A percentile compares a stretch with the other conserved stretches of the same genome.
phyloP scores from a whole-genome alignment of 179 eudicot genomes.

The Gypsophila paniculata region DNA sequence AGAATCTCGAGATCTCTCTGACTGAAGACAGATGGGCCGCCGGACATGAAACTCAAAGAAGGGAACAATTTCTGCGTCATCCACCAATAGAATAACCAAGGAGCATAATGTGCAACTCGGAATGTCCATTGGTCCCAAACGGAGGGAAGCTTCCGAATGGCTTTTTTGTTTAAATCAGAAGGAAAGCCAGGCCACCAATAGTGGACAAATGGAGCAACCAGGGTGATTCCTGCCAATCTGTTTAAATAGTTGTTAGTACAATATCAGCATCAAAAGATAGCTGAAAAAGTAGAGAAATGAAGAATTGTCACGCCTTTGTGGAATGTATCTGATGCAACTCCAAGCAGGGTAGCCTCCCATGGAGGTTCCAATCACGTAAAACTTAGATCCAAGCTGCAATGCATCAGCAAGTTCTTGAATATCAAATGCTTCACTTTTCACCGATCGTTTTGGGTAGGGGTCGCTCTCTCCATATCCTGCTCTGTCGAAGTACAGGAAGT shows the following conservation, averaged over 20 bases:
- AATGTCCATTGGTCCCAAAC: constrained; percentile 36
- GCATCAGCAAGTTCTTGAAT: constrained; percentile 76
- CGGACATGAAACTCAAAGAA: constrained; percentile 33
- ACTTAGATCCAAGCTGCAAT: constrained; percentile 62
- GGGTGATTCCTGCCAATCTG: constrained; percentile 42
- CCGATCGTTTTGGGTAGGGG: constrained; percentile 60
- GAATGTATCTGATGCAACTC: constrained; percentile 66
- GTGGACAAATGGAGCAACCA: constrained; percentile 40
- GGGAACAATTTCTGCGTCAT: constrained; percentile 45
- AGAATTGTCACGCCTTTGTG: constrained; percentile 47
- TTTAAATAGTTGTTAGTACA: constrained; percentile 11
- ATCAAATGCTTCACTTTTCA: constrained; percentile 67
- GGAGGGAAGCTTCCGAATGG: constrained; percentile 22
- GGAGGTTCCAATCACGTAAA: constrained; percentile 67
- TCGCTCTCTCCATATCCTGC: constrained; percentile 92
- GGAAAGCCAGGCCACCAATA: constrained; percentile 45
- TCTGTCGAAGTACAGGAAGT: constrained; percentile 61
- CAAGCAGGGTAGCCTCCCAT: constrained; percentile 65
- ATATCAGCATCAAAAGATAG: not conserved
- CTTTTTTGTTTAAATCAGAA: constrained; percentile 18
- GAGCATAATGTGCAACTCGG: constrained; percentile 37
- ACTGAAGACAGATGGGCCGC: constrained; percentile 35
- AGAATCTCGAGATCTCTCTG: constrained; percentile 38
- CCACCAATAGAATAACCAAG: constrained; percentile 47
- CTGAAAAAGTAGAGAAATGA: not conserved